phyloP scores from a whole-genome alignment of 495 filamentous ascomycete genomes.

The Xylaria bambusicola region DNA sequence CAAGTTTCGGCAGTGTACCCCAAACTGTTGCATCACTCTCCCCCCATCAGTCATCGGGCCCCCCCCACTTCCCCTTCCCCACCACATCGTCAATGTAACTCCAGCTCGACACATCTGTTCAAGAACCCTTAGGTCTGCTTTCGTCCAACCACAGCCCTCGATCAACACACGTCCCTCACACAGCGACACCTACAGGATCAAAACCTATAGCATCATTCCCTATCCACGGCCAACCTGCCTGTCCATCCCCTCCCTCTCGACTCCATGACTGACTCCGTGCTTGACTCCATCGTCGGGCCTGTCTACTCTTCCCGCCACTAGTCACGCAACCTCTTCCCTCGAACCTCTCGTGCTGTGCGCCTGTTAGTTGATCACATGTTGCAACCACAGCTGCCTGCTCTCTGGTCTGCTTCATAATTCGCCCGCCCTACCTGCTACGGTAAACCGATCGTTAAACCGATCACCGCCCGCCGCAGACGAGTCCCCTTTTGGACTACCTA shows the following conservation, averaged over 20 bases:
- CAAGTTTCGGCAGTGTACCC: too few species aligned
- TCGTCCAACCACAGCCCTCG: slow-evolving; percentile 32
- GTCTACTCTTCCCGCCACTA: background rate
- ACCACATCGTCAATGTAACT: slow-evolving; percentile 18
- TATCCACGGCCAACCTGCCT: background rate
- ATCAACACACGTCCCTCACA: slow-evolving; percentile 33
- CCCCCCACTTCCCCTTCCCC: slow-evolving; percentile 1
- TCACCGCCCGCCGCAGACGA: background rate
- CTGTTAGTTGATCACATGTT: slow-evolving; percentile 7
- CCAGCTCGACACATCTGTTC: slow-evolving; percentile 6
- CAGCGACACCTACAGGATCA: slow-evolving; percentile 30
- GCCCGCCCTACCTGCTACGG: background rate
- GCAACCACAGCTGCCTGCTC: background rate
- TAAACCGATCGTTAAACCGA: too few species aligned
- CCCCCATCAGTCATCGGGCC: too few species aligned
- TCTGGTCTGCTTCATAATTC: background rate
- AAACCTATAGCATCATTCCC: background rate
- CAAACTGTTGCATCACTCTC: too few species aligned
- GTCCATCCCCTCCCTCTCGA: background rate
- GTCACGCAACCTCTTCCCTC: slow-evolving; percentile 1
- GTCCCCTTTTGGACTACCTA: background rate
- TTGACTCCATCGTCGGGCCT: too few species aligned
- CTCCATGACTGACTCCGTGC: background rate
- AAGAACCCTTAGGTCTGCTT: slow-evolving; percentile 21
- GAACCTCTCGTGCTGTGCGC: background rate